phyloP scores from a whole-genome alignment of 768 basidiomycete genomes.

The Collybia sordida region DNA sequence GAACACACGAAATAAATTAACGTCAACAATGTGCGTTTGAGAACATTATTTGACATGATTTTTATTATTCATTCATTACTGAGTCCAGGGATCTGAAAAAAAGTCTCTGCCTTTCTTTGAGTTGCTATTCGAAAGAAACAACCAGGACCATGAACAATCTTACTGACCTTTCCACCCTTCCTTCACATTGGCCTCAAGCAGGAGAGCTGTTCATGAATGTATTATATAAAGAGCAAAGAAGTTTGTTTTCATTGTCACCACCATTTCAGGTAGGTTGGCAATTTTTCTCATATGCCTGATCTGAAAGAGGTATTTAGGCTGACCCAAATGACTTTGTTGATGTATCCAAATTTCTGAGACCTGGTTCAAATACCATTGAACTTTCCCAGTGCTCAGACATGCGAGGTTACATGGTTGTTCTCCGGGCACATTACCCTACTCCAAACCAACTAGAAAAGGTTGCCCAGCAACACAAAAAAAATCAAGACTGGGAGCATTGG shows the following conservation, averaged over 20 bases:
- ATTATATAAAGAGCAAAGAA: conserved; percentile 23
- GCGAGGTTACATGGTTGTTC: conserved; percentile 42
- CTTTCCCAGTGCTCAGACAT: conserved; percentile 43
- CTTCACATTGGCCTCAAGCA: conserved; percentile 44
- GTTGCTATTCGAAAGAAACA: conserved; percentile 35
- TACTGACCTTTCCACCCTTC: conserved; percentile 20
- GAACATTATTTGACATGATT: background rate
- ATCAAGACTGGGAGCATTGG: conserved; percentile 43
- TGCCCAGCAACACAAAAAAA: conserved; percentile 25
- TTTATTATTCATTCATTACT: background rate
- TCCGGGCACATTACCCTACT: conserved; percentile 53
- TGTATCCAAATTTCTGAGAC: conserved; percentile 41
- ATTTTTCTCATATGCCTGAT: background rate
- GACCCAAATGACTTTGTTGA: conserved; percentile 52
- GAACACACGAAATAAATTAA: conserved; percentile 30
- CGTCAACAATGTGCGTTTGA: conserved; percentile 30
- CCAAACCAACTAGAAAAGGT: conserved; percentile 37
- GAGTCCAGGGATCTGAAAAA: conserved; percentile 27
- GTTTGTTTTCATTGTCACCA: conserved; percentile 38
- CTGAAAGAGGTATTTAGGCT: conserved; percentile 27
- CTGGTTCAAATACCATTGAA: conserved; percentile 42
- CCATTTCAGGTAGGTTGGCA: conserved; percentile 34
- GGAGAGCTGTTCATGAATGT: conserved; percentile 35
- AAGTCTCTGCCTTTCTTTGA: conserved; percentile 45
- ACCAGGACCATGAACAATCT: conserved; percentile 13